Base-by-base conservation (phyloP, 2,329 filamentous ascomycete genomes). In the Xylariales sp. region DNA sequence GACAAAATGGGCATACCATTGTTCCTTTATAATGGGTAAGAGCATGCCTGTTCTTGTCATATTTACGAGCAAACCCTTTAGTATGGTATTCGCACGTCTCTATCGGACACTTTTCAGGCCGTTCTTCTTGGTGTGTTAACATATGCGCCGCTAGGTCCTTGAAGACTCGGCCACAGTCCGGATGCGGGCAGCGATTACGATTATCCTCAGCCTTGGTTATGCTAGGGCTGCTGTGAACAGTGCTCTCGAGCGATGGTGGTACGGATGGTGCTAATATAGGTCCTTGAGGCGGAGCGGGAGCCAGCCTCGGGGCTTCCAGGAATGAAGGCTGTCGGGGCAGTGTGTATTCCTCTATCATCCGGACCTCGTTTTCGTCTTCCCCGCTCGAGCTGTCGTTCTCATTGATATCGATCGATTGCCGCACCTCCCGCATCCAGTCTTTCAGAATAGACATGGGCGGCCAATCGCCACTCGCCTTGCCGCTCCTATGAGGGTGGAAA, bases 21-120 rank as follows among this genome's bases (percentile, higher is more conserved):
- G 93, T 97, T 48, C 94, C 94, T 82, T 97, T 97, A 87, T 97
- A 97, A 80, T 97, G 94, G 5, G 94, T 97, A 70, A 97, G 81
- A 5, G 94, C 97, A 80, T 97, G 94, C 52, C 94, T 86, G 82
- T 97, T 97, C 86, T 97, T 97, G 84, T 97, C 94, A 78, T 97
- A 97, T 81, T 97, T 97, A 74, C 94, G 87, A 10, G 94, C 94
- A 77, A 97, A 97, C 3, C 94, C 94, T 81, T 97, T 97, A 76
- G 87, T 83, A 83, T 97, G 91, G 81, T 97, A 97, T 76, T 97
- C 93, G 83, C 94, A 97, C 0, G 90, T 96, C 65, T 91, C 85
- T 73, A 97, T 97, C 0, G 94, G 94, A 81, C 94, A 97, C 83
- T 97, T 97, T 78, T 97, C 94, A 0, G 94, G 94, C 30, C 94